These are phyloP conservation scores for Phytophthora megakarya DNA, from an alignment of 352 stramenopile genomes.

Conservation along the genomic window DNA sequence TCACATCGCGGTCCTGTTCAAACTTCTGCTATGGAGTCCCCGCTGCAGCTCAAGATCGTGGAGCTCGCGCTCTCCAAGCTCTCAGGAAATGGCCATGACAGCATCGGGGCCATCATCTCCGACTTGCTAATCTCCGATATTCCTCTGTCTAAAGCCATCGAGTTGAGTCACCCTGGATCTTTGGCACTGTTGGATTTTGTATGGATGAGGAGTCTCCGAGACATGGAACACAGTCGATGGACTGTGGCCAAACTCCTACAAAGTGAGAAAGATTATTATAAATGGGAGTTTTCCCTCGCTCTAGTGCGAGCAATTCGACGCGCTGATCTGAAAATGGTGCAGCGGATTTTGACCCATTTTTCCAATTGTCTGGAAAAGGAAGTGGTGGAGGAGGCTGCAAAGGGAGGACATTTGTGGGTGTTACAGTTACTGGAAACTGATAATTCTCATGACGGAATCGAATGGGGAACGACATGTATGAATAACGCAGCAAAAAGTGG, in stretches of 20 bases:
- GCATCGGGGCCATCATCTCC: too few relatives aligned
- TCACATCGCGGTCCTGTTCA: too few relatives aligned
- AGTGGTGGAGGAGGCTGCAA: conserved; percentile 13
- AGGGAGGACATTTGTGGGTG: conserved; percentile 3
- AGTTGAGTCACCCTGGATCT: not conserved
- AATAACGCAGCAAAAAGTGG: too few relatives aligned
- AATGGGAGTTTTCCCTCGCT: not conserved
- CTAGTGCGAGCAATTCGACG: not conserved
- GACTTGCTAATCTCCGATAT: too few relatives aligned
- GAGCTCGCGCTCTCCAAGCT: too few relatives aligned
- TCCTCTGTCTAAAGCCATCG: too few relatives aligned
- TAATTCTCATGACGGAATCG: not conserved
- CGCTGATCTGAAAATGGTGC: not conserved
- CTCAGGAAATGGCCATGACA: too few relatives aligned
- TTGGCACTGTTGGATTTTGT: conserved; percentile 3
- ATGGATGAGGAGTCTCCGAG: conserved; percentile 9
- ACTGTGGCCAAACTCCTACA: conserved; percentile 6
- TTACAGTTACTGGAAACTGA: conserved; percentile 13
- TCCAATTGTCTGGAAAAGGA: conserved; percentile 1
- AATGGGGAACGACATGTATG: too few relatives aligned
- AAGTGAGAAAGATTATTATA: not conserved
- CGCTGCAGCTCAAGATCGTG: too few relatives aligned
- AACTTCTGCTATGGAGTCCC: too few relatives aligned
- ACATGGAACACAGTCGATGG: not conserved
- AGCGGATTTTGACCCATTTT: conserved; percentile 22